phyloP scores from a whole-genome alignment of 192 early-diverging fungal species.

The Pilobolus umbonatus region DNA sequence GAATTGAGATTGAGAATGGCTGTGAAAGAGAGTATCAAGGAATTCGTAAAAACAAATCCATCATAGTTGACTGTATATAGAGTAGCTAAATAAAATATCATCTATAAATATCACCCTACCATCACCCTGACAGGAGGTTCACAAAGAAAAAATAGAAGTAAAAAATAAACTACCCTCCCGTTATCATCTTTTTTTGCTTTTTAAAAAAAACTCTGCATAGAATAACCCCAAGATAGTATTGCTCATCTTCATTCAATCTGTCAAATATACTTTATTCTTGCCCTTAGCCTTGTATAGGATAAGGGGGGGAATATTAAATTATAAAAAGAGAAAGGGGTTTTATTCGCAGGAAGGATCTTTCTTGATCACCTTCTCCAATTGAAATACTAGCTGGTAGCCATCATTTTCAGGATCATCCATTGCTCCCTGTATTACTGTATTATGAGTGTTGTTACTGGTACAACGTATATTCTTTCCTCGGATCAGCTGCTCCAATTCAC shows the following conservation, averaged over 20 bases:
- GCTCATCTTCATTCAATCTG: too few species aligned
- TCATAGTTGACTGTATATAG: too few species aligned
- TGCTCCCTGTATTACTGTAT: conserved; percentile 35
- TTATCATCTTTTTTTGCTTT: too few species aligned
- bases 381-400: conserved; percentile 30
- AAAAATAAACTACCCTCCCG: too few species aligned
- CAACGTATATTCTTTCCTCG: conserved; percentile 55
- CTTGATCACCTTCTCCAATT: conserved; percentile 9
- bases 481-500: conserved; percentile 48
- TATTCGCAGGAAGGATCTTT: not conserved
- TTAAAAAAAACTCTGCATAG: too few species aligned
- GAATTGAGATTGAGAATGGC: not conserved
- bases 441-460: conserved; percentile 43
- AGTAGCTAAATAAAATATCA: too few species aligned
- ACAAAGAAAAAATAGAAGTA: too few species aligned
- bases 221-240: too few species aligned
- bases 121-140: too few species aligned
- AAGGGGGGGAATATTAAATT: not conserved
- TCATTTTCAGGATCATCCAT: conserved; percentile 40
- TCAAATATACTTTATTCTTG: not conserved
- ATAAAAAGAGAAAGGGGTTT: conserved; percentile 1
- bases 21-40: conserved; percentile 1
- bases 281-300: not conserved
- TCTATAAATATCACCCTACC: too few species aligned
- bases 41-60: not conserved